Evolutionary conservation across 75 land plant genomes (phyloP).

Genomic region (Pinus tabuliformis): DNA sequence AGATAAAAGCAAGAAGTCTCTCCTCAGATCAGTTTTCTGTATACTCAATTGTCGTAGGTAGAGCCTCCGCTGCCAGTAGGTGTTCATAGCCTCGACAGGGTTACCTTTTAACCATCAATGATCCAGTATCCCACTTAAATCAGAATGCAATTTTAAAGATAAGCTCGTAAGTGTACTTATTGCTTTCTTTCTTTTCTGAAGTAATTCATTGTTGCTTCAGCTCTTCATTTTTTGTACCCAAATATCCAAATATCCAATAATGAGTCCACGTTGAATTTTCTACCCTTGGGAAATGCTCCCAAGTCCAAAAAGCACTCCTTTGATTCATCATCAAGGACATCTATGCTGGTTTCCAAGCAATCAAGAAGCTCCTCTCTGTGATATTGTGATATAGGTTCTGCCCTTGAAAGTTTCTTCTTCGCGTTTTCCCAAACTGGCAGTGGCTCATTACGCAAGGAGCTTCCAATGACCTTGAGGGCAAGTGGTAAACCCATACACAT

Average conservation of each 20-base stretch:
- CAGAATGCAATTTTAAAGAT: too few species aligned
- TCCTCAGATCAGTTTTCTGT: too few species aligned
- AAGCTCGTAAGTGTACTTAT: too few species aligned
- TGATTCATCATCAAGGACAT: not conserved
- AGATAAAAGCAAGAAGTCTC: too few species aligned
- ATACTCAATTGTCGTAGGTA: too few species aligned
- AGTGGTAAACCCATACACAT: not conserved
- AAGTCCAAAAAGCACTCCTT: constrained; percentile 7
- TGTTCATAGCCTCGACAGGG: too few species aligned
- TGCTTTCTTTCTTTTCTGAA: too few species aligned
- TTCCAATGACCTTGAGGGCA: constrained; percentile 6
- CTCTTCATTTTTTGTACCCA: too few species aligned
- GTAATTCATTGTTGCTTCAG: too few species aligned
- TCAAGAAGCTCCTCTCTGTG: not conserved
- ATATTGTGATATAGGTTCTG: not conserved
- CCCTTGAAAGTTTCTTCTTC: not conserved
- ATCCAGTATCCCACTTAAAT: too few species aligned
- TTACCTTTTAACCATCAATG: too few species aligned
- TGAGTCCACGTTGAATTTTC: not conserved
- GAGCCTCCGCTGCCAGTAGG: too few species aligned
- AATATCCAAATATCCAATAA: constrained; percentile 1
- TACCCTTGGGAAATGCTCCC: not conserved
- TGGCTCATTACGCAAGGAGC: not conserved
- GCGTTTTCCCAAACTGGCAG: not conserved
- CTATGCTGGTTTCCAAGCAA: not conserved